A percentile compares a stretch with the other conserved stretches of the same genome.
phyloP scores from a whole-genome alignment of 2,329 filamentous ascomycete genomes.

The Helotiales sp. region DNA sequence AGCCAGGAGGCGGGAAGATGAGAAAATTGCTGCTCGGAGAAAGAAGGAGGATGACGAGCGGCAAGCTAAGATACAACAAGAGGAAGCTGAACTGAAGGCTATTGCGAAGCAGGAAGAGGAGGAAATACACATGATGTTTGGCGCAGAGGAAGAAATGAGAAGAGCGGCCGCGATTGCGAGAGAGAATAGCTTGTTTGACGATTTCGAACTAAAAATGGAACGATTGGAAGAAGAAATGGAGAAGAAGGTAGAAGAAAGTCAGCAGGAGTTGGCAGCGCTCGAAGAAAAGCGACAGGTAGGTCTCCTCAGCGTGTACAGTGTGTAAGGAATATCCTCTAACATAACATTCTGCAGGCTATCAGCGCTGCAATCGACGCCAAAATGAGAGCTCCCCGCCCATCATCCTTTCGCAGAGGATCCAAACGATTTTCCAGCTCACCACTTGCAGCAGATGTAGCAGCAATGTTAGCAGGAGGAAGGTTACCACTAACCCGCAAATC shows the following conservation, averaged over 20 bases:
- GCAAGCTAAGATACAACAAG: conserved; percentile 4
- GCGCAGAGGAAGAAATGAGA: conserved; percentile 8
- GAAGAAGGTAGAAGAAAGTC: conserved; percentile 8
- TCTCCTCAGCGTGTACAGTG: neutral
- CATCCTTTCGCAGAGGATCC: conserved; percentile 10
- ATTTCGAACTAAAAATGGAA: conserved; percentile 8
- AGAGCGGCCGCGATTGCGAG: neutral
- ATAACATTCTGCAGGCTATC: conserved; percentile 4
- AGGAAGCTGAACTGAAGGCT: conserved; percentile 7
- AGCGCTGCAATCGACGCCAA: conserved; percentile 11
- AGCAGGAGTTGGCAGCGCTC: neutral
- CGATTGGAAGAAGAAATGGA: conserved; percentile 13
- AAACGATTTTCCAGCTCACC: conserved; percentile 8
- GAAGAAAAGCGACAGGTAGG: conserved; percentile 10
- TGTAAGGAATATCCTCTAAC: neutral
- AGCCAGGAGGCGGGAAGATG: conserved; percentile 8
- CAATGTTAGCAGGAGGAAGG: conserved; percentile 4
- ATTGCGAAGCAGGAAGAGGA: conserved; percentile 8
- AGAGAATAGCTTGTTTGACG: conserved; percentile 9
- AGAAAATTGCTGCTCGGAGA: conserved; percentile 4
- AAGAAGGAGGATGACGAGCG: conserved; percentile 8
- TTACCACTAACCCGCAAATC: neutral
- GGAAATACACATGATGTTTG: conserved; percentile 1
- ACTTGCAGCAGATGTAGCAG: conserved; percentile 7
- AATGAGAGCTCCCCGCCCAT: conserved; percentile 1